Evolutionary conservation across 2,329 filamentous ascomycete genomes (phyloP), one percentile per base, ranked within the genome.

Genomic region (Bimuria novae-zelandiae): DNA sequence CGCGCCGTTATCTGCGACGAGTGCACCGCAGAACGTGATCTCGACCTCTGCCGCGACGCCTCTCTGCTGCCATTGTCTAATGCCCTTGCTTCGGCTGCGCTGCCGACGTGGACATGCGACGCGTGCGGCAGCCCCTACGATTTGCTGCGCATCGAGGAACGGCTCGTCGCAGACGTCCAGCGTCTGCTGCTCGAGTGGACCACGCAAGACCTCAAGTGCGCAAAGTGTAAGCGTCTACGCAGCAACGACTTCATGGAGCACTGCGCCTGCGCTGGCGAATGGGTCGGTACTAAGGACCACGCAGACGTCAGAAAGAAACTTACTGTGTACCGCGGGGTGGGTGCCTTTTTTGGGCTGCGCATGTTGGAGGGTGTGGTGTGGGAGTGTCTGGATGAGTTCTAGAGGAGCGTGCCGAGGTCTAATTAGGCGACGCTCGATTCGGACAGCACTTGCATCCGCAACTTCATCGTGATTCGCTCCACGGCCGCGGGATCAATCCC

Each of bases 221-320:
- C 82, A 27, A 90, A 90, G 62, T 87, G 84, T 64, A 74, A 73
- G 36, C 65, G 76, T 3, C 75, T 96, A 33, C 80, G 91, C 68
- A 81, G 90, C 35, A 97, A 96, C 71, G 93, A 97, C 67, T 95
- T 97, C 65, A 92, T 94, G 86, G 93, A 97, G 73, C 92, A 97
- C 74, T 99, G 95, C 75, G 89, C 87, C 10, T 99, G 94, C 78
- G 90, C 90, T 56, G 94, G 94, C 3, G 83, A 84, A 54, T 99
- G 94, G 94, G 82, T 81, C 16, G 85, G 85, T 60, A 90, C 86
- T 17, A 80, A 92, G 54, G 83, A 87, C 61, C 80, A 82, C 59
- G 84, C 82, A 25, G 89, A 89, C 23, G 77, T 93, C 22, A 75
- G 83, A 66, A 84, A 79, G 69, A 82, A 79, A 69, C 64, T 97